A percentile compares a stretch with the other conserved stretches of the same genome.
These are phyloP conservation scores for Yarrowia alimentaria DNA, from an alignment of 805 yeast genomes.

Conservation along the genomic window DNA sequence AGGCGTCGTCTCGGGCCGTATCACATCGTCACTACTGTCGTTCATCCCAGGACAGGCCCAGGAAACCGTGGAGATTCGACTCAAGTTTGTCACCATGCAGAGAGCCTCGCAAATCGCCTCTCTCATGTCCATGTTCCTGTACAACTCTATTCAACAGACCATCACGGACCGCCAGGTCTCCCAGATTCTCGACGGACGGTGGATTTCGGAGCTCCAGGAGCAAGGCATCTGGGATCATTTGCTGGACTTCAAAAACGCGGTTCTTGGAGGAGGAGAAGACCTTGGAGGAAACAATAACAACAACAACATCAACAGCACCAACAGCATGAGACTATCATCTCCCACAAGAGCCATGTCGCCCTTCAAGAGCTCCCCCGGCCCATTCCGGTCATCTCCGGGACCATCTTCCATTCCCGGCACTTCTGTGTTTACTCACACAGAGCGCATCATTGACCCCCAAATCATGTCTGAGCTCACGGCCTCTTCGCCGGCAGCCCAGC, in stretches of 20 bases:
- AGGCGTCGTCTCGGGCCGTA: slow-evolving; percentile 14
- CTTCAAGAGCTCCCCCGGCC: slow-evolving; percentile 18
- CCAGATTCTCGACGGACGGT: slow-evolving; percentile 7
- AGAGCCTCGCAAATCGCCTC: slow-evolving; percentile 23
- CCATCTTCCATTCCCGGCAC: no score
- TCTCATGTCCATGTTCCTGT: slow-evolving; percentile 19
- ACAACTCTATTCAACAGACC: slow-evolving; percentile 11
- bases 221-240: slow-evolving; percentile 18
- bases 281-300: no score
- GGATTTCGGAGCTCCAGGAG: slow-evolving; percentile 20
- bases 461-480: slow-evolving; percentile 2
- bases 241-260: slow-evolving; percentile 12
- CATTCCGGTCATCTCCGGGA: no score
- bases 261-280: slow-evolving; percentile 6
- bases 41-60: slow-evolving; percentile 24
- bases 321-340: no score
- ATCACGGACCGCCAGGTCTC: not conserved
- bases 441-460: slow-evolving; percentile 5
- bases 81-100: slow-evolving; percentile 18
- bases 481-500: slow-evolving; percentile 14
- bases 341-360: slow-evolving; percentile 19
- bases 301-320: no score
- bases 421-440: no score
- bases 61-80: slow-evolving; percentile 23
- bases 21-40: slow-evolving; percentile 10